These are phyloP conservation scores for Hypoxylon sp. DNA, from an alignment of 2,329 filamentous ascomycete genomes.

Conservation along the genomic window DNA sequence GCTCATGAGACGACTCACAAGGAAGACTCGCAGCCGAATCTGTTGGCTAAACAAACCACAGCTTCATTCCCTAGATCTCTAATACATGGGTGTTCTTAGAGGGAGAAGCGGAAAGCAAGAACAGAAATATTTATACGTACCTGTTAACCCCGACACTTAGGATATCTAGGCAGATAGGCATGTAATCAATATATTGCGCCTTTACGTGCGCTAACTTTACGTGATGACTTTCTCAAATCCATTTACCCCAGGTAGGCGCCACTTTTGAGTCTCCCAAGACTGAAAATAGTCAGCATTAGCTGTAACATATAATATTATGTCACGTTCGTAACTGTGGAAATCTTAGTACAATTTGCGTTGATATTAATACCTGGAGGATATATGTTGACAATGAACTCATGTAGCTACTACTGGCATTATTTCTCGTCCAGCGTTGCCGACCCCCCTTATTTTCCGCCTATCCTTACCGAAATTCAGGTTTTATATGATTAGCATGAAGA, in stretches of 20 bases:
- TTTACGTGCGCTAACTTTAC: background rate
- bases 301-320: background rate
- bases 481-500: background rate
- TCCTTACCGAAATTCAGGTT: background rate
- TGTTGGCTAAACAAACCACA: too few relatives aligned
- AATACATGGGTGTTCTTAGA: too few relatives aligned
- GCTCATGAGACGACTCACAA: constrained; percentile 22
- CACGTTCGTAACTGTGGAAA: background rate
- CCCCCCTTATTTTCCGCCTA: background rate
- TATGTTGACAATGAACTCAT: background rate
- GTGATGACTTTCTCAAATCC: background rate
- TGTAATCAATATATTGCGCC: background rate
- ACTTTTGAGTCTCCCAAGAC: background rate
- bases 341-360: background rate
- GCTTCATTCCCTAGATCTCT: too few relatives aligned
- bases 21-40: too few relatives aligned
- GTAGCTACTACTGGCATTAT: background rate
- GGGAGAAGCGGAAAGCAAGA: background rate
- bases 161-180: background rate
- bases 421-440: background rate
- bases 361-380: background rate
- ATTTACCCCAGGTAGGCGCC: background rate
- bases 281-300: background rate
- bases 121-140: too few relatives aligned
- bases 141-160: background rate